phyloP scores from a whole-genome alignment of 2,329 filamentous ascomycete species.

The Dothistroma pini region DNA sequence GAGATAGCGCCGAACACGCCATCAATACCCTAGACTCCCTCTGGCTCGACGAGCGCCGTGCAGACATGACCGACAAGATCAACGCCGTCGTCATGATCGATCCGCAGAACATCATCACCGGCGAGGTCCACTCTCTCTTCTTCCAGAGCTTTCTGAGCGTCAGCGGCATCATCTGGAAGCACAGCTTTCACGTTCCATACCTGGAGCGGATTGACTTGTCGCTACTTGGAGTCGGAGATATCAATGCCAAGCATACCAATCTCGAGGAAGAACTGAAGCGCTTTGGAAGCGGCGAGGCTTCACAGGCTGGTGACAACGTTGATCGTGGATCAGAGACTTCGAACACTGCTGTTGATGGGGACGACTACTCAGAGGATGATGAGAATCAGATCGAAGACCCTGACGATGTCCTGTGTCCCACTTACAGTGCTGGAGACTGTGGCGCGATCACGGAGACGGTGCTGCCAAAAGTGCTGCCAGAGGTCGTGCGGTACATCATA shows the following conservation, averaged over 20 bases:
- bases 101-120: conserved; percentile 17
- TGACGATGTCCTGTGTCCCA: conserved; percentile 13
- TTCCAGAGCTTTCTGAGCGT: conserved; percentile 17
- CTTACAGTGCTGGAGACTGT: conserved; percentile 18
- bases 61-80: conserved; percentile 8
- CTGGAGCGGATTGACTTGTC: neutral
- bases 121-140: conserved; percentile 4
- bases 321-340: neutral
- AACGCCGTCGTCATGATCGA: conserved; percentile 23
- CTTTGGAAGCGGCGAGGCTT: neutral
- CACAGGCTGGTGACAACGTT: neutral
- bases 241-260: neutral
- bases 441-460: conserved; percentile 17
- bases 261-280: neutral
- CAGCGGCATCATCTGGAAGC: conserved; percentile 20
- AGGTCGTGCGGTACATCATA: conserved; percentile 14
- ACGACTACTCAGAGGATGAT: neutral
- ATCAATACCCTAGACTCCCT: conserved; percentile 21
- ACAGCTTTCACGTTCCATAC: conserved; percentile 2
- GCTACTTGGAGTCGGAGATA: neutral
- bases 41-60: conserved; percentile 2
- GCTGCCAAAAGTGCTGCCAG: conserved; percentile 18
- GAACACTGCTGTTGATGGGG: neutral
- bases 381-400: neutral
- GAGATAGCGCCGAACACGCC: conserved; percentile 56